Base-by-base conservation (phyloP, 1,139 yeast species). In the Lodderomyces theae region DNA sequence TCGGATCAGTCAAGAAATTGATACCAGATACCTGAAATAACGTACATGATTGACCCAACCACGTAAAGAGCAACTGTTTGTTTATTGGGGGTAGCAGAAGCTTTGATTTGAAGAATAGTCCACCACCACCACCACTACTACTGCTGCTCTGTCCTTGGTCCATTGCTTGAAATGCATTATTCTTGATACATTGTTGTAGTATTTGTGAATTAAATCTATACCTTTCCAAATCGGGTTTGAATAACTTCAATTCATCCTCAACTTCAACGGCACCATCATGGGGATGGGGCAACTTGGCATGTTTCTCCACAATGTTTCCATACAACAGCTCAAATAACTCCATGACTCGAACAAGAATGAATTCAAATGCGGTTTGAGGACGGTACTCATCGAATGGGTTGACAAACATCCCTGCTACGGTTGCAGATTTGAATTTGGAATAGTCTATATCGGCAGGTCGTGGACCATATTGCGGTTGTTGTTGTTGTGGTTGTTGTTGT, bases 1-100 rank as follows among this genome's bases (percentile, higher is more conserved):
- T 66, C 0, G 97, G 97, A 58, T 90, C 97, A 2, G 96, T 85
- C 34, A 90, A 61, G 47, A 90, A 72, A 48, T 83, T 86, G 12
- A 88, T 64, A 1, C 88, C 86, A 4, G 84, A 75, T 9, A 87
- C 61, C 54, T 86, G 90, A 4, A 88, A 66, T 42, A 79, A 74
- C 2, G 92, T 78, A 60, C 97, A 88, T 40, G 95, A 84, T 58
- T 90, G 97, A 2, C 97, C 97, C 32, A 90, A 61, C 97, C 97
- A 90, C 0, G 97, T 88, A 54, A 84, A 79, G 3, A 84, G 67
- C 51, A 86, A 51, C 48, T 85, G 72, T 28, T 77, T 65, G 13
- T 62, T 47, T 4, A 75, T 42, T 1, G 66, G 50, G 11, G 30
- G 17, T 17, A 19, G 15, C 4, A 11, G 13, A 12, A 19, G 12